These are phyloP conservation scores for Cornus kousa DNA, from an alignment of 148 eudicot species.

Conservation along the genomic window DNA sequence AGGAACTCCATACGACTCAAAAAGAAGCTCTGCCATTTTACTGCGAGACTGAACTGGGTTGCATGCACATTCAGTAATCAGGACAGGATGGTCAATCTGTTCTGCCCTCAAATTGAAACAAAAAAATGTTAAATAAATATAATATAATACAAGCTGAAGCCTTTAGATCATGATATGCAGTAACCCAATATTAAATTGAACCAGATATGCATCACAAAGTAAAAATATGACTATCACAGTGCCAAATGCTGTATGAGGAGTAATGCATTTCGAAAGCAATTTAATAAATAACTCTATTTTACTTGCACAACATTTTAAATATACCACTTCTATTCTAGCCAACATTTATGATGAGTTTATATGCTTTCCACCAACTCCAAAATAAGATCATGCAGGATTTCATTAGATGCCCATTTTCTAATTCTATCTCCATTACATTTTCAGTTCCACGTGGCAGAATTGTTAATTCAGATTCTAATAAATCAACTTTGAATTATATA, in stretches of 20 bases:
- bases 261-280: not conserved
- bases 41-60: conserved; percentile 88
- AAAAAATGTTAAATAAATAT: conserved; percentile 7
- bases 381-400: not conserved
- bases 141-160: not conserved
- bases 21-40: conserved; percentile 97
- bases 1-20: conserved; percentile 97
- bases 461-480: not conserved
- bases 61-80: conserved; percentile 93
- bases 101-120: conserved; percentile 43
- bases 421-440: not conserved
- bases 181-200: not conserved
- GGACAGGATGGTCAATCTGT: conserved; percentile 91
- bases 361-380: not conserved
- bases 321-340: not conserved
- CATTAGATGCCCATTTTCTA: not conserved
- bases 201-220: not conserved
- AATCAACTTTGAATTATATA: not conserved
- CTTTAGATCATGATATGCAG: not conserved
- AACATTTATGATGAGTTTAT: not conserved
- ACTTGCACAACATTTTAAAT: not conserved
- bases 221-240: not conserved
- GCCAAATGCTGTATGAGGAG: not conserved
- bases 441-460: not conserved
- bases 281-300: not conserved